These are phyloP conservation scores for Penicillium roqueforti DNA, from an alignment of 495 filamentous ascomycete species.

Conservation along the genomic window DNA sequence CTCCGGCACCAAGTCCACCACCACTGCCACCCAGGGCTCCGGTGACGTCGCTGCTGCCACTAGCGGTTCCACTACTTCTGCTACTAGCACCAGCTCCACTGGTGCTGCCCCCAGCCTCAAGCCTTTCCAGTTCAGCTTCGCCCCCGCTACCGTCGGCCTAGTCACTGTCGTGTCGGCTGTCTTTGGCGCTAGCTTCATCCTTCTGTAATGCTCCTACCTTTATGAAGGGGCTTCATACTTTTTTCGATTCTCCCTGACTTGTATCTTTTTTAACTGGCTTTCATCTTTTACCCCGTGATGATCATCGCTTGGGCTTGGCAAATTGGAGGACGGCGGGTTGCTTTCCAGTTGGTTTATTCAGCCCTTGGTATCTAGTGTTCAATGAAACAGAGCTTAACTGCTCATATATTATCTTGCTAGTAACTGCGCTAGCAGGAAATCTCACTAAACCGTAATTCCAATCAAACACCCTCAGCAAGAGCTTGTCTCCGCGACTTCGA, in stretches of 20 bases:
- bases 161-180: constrained; percentile 57
- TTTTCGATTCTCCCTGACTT: constrained; percentile 14
- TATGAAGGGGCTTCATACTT: background rate
- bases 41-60: constrained; percentile 42
- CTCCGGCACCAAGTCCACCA: constrained; percentile 55
- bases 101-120: constrained; percentile 45
- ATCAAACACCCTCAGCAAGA: no score
- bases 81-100: constrained; percentile 34
- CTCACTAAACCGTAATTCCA: background rate
- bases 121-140: constrained; percentile 46
- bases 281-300: constrained; percentile 1
- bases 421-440: background rate
- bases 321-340: constrained; percentile 8
- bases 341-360: constrained; percentile 16
- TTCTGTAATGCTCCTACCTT: constrained; percentile 29
- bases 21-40: constrained; percentile 60
- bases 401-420: background rate
- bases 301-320: background rate
- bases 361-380: constrained; percentile 11
- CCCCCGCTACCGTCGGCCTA: constrained; percentile 51
- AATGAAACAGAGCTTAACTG: constrained; percentile 9
- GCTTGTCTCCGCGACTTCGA: no score
- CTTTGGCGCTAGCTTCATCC: constrained; percentile 56
- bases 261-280: constrained; percentile 20
- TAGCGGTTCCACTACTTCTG: constrained; percentile 25